Conservation (phyloP, 306 rosid genomes). For the Cicer arietinum region DNA sequence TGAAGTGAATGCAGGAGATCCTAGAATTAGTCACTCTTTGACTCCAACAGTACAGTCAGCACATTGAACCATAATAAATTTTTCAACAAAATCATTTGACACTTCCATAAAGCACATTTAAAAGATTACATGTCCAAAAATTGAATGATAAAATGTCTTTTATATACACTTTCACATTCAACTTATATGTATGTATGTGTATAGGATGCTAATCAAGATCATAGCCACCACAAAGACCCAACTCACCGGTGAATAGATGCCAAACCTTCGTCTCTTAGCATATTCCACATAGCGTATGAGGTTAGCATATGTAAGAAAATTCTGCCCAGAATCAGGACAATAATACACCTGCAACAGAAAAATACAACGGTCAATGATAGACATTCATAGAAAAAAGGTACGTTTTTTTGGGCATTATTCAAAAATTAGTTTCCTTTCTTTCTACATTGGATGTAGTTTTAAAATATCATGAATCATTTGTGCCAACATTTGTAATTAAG, state of each 20-base stretch:
- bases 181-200: no score
- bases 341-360: conserved; percentile 37
- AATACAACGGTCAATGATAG: conserved; percentile 22
- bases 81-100: conserved; percentile 22
- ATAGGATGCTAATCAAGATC: no score
- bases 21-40: conserved; percentile 2
- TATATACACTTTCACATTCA: no score
- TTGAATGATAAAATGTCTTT: no score
- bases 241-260: conserved; percentile 40
- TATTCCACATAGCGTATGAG: conserved; percentile 34
- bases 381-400: not conserved
- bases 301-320: not conserved
- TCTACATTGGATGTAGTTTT: conserved; percentile 16
- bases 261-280: not conserved
- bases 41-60: conserved; percentile 20
- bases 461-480: not conserved
- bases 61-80: not conserved
- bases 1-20: conserved; percentile 3
- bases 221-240: no score
- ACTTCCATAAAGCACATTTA: conserved; percentile 4
- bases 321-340: conserved; percentile 39
- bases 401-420: conserved; percentile 8
- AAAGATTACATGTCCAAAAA: conserved; percentile 12
- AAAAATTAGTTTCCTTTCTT: not conserved
- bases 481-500: conserved; percentile 6